Evolutionary conservation across 192 early-diverging fungal species (phyloP).

Genomic region (Coemansia sp.): DNA sequence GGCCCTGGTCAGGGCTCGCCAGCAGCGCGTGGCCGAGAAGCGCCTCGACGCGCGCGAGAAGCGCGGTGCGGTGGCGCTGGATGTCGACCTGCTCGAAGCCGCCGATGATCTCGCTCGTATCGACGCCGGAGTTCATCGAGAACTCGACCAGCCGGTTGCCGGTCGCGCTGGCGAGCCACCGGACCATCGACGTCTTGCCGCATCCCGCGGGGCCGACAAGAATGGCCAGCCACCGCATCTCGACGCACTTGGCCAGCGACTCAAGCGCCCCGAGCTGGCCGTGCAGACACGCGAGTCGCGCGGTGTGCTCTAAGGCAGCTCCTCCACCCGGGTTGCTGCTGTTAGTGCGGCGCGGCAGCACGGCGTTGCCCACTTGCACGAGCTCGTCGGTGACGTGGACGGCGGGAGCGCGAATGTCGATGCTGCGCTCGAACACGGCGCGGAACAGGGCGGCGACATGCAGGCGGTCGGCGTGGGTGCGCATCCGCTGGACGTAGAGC

Average conservation of each 20-base stretch:
- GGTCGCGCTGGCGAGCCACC: constrained; percentile 76
- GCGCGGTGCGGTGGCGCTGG: constrained; percentile 60
- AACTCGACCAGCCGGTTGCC: constrained; percentile 90
- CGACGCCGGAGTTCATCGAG: constrained; percentile 92
- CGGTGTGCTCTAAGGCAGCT: neutral
- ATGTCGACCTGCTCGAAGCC: constrained; percentile 97
- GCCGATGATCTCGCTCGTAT: constrained; percentile 93
- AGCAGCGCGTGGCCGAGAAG: constrained; percentile 13
- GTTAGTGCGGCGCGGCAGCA: constrained; percentile 52
- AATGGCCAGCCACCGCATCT: constrained; percentile 91
- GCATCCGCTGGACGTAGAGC: constrained; percentile 90
- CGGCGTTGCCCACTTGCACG: constrained; percentile 66
- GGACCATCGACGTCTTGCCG: constrained; percentile 90
- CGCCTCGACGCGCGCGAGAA: constrained; percentile 5
- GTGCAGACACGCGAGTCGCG: constrained; percentile 66
- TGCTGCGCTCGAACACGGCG: constrained; percentile 54
- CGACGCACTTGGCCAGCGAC: constrained; percentile 82
- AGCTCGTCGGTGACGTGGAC: constrained; percentile 55
- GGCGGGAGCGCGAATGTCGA: constrained; percentile 16
- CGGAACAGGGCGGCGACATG: constrained; percentile 60
- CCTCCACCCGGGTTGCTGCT: constrained; percentile 12
- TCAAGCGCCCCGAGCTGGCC: constrained; percentile 68
- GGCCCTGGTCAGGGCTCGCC: neutral
- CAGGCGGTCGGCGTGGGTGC: constrained; percentile 73
- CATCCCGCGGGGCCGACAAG: constrained; percentile 77